Conservation (phyloP, 345 rosid species). For the Alliaria petiolata region DNA sequence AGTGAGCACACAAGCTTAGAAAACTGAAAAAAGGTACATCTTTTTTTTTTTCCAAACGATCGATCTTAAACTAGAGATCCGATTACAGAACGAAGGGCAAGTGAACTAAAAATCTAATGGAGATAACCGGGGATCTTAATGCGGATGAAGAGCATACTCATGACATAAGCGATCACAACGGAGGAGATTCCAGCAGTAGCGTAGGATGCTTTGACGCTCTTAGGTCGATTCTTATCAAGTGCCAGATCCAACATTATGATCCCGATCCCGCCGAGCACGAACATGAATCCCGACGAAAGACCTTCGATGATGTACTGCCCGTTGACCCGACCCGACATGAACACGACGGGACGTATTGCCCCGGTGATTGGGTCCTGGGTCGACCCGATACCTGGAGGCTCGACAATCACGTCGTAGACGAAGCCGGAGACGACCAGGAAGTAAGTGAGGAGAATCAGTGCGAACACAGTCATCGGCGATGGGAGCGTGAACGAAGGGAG, state of each 20-base stretch:
- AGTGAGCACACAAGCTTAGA: background rate
- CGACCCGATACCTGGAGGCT: conserved; percentile 98
- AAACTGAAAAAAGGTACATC: background rate
- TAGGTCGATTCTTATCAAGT: conserved; percentile 80
- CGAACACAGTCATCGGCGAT: conserved; percentile 79
- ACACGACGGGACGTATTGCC: conserved; percentile 82
- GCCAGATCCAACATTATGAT: conserved; percentile 85
- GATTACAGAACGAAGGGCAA: conserved; percentile 5
- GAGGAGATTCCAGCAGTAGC: conserved; percentile 79
- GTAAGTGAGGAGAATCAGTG: conserved; percentile 87
- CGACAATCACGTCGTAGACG: conserved; percentile 90
- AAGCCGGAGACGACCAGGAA: conserved; percentile 90
- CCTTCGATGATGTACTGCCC: conserved; percentile 99
- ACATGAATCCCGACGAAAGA: conserved; percentile 96
- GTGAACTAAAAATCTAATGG: conserved; percentile 10
- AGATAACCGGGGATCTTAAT: conserved; percentile 98
- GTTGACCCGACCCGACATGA: conserved; percentile 84
- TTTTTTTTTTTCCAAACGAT: background rate
- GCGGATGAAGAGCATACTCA: conserved; percentile 95
- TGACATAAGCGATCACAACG: conserved; percentile 66
- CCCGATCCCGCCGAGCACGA: conserved; percentile 84
- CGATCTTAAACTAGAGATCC: background rate
- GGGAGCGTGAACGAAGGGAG: conserved; percentile 82
- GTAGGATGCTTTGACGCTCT: conserved; percentile 69
- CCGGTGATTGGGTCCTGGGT: conserved; percentile 86